Base-by-base conservation (phyloP, 345 rosid species). In the Pugionium dolabratum region DNA sequence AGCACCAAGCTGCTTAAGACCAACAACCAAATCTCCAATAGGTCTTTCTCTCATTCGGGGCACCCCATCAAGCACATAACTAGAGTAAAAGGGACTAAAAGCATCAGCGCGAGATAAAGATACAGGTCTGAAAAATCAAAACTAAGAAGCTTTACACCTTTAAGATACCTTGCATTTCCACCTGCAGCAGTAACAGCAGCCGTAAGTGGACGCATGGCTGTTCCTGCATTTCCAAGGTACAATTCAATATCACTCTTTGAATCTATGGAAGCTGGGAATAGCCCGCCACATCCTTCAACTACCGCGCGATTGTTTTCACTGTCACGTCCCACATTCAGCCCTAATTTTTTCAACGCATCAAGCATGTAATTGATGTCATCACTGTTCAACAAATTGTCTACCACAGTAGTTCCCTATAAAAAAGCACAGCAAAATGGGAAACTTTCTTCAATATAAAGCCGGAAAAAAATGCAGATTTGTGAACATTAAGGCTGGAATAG, bases 41-140 rank as follows among this genome's bases (percentile, higher is more conserved):
- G 96, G 95, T 79, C 99, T 88, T 81, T 94, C 95, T 62, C 99
- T 86, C 99, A 94, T 94, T 46, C 97, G 81, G 18, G 96, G 88
- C 62, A 94, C 87, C 40, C 97, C 96, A 81, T 94, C 99, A 71
- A 94, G 99, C 37, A 85, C 60, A 70, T 86, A 94, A 76, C 99
- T 94, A 71, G 62, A 57, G 30, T 11, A 0, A 59, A 35, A 57
- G 28, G 30, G 50, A 58, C 58, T 42, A 59, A 51, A 48, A 32
- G 7, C 26, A 49, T 58, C 46, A 59, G 3, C 50, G 53, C 40
- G 27, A 37, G n/a, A 44, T n/a, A 36, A 5, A 59, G 3, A 25
- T 18, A 3, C n/a, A 4, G 25, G 7, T 59, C 35, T 1, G 0
- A 59, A 6, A 70, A 32, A 54, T 9, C 35, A 29, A 42, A 56